Conservation (phyloP, 495 filamentous ascomycete genomes). For the Sporormia fimetaria region DNA sequence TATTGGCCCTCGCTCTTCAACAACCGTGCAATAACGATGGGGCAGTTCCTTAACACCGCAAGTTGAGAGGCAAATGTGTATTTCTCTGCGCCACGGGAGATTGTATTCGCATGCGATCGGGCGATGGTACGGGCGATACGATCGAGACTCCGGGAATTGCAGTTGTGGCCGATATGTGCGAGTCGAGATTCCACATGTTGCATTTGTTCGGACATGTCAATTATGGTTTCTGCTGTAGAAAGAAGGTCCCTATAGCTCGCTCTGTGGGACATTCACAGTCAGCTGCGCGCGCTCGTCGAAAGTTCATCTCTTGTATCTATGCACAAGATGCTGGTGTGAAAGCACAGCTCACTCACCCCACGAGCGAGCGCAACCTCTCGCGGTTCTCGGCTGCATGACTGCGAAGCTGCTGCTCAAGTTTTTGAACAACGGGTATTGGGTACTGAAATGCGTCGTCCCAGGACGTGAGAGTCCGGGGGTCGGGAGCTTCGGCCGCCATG, state of each 20-base stretch:
- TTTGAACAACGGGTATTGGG: conserved; percentile 50
- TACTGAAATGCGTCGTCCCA: conserved; percentile 62
- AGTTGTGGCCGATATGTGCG: conserved; percentile 59
- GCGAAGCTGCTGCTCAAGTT: conserved; percentile 53
- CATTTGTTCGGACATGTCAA: conserved; percentile 74
- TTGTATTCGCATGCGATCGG: not conserved
- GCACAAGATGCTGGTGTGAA: no score
- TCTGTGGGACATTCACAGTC: conserved; percentile 33
- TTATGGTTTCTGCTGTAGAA: conserved; percentile 83
- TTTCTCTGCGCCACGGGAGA: conserved; percentile 40
- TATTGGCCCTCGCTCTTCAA: conserved; percentile 48
- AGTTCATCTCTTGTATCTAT: no score
- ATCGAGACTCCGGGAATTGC: conserved; percentile 62
- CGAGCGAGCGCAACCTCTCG: conserved; percentile 76
- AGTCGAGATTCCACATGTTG: conserved; percentile 58
- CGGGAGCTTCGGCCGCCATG: conserved; percentile 49
- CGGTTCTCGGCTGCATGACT: conserved; percentile 66
- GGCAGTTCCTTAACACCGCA: conserved; percentile 49
- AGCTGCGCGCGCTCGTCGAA: no score
- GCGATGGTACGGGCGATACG: conserved; percentile 39
- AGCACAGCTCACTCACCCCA: conserved; percentile 75
- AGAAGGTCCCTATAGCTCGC: conserved; percentile 85
- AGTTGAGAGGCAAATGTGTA: conserved; percentile 51
- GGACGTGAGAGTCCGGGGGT: conserved; percentile 47
- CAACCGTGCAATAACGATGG: conserved; percentile 43